Percentiles rank a stretch among this genome's conserved stretches.
Evolutionary conservation across 768 basidiomycete genomes (phyloP).

Genomic region (Boletus rubroflammeus): DNA sequence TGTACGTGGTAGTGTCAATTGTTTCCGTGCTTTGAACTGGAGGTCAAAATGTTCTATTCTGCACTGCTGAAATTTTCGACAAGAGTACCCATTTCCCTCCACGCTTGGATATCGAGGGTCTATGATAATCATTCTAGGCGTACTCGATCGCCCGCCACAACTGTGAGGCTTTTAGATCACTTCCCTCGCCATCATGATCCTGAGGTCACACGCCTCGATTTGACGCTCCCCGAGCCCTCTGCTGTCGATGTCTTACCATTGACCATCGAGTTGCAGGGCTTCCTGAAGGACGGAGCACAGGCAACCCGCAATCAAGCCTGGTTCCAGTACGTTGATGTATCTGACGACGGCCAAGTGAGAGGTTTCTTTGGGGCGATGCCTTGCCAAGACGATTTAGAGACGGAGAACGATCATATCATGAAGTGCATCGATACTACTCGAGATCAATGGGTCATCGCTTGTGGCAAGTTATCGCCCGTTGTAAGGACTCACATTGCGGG

Average conservation of each 20-base stretch:
- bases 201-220: background rate
- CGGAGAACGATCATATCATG: background rate
- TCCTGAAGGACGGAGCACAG: background rate
- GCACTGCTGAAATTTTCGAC: background rate
- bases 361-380: background rate
- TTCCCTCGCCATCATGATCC: no score
- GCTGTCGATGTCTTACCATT: background rate
- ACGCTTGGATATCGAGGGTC: background rate
- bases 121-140: background rate
- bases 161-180: no score
- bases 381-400: background rate
- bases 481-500: background rate
- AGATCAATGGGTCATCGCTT: background rate
- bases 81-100: background rate
- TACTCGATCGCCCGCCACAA: no score
- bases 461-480: background rate
- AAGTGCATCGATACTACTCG: slow-evolving; percentile 7
- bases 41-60: background rate
- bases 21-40: background rate
- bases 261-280: background rate
- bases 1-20: slow-evolving; percentile 5
- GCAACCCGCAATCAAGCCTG: no score
- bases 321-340: background rate
- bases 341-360: background rate
- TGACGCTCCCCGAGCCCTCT: background rate